phyloP scores from a whole-genome alignment of 768 basidiomycete genomes.

The Suillus weaverae region DNA sequence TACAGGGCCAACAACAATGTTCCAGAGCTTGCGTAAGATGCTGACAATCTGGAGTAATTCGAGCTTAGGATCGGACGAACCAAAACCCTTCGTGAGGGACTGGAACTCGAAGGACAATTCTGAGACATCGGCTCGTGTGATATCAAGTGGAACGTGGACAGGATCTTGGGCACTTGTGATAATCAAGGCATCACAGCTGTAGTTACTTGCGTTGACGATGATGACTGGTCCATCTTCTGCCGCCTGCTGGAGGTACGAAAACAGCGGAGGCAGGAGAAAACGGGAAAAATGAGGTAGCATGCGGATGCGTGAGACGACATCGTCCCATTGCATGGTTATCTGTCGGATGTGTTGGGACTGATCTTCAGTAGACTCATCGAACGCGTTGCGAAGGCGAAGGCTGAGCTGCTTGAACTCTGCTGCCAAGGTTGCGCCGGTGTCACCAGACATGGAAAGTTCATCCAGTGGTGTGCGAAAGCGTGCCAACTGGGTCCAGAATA shows the following conservation, averaged over 20 bases:
- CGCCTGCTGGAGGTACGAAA: slow-evolving; percentile 13
- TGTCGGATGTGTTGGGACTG: too few relatives aligned
- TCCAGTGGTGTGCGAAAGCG: neutral
- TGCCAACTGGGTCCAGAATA: slow-evolving; percentile 2
- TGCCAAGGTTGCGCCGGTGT: slow-evolving; percentile 2
- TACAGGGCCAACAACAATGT: neutral
- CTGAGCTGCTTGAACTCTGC: slow-evolving; percentile 11
- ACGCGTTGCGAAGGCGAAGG: slow-evolving; percentile 6
- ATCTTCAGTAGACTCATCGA: neutral
- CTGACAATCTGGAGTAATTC: neutral
- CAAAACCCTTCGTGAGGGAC: neutral
- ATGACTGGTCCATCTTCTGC: slow-evolving; percentile 21
- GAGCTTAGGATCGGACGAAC: neutral
- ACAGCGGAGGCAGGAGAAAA: slow-evolving; percentile 16
- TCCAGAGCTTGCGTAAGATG: slow-evolving; percentile 3
- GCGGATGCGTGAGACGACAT: too few relatives aligned
- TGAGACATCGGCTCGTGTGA: neutral
- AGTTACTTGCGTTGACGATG: slow-evolving; percentile 14
- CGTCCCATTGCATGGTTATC: too few relatives aligned
- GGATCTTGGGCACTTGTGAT: slow-evolving; percentile 1
- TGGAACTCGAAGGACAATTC: neutral
- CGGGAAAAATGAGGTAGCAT: slow-evolving; percentile 11
- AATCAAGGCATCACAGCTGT: slow-evolving; percentile 15
- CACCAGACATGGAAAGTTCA: neutral
- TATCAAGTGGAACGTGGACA: neutral